Evolutionary conservation across 2,329 filamentous ascomycete species (phyloP).

Genomic region (Ophiostoma ulmi): DNA sequence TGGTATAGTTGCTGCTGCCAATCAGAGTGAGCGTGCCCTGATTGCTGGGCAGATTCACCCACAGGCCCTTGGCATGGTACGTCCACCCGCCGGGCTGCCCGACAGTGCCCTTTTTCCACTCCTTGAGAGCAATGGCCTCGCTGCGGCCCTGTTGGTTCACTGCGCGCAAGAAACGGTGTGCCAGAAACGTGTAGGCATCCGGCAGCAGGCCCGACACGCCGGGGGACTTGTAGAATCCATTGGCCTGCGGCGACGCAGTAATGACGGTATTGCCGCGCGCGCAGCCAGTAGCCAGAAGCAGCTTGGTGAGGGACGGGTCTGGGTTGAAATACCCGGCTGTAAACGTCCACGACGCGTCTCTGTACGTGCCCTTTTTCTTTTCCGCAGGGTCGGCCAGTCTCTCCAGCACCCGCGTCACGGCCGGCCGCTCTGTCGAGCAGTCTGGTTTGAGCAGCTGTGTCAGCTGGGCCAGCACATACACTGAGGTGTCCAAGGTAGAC

Average conservation of each 20-base stretch:
- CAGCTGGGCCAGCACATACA: constrained; percentile 85
- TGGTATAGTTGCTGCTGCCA: constrained; percentile 93
- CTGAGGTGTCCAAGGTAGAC: constrained; percentile 53
- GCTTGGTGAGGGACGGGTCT: constrained; percentile 71
- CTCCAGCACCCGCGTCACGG: constrained; percentile 67
- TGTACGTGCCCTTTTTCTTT: constrained; percentile 42
- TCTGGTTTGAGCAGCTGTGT: constrained; percentile 76
- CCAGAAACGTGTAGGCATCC: constrained; percentile 84
- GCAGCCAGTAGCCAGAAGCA: constrained; percentile 65
- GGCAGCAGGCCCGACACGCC: constrained; percentile 88
- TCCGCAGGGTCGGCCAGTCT: constrained; percentile 53
- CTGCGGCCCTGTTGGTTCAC: constrained; percentile 44
- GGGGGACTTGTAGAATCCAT: constrained; percentile 86
- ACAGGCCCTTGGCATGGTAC: constrained; percentile 94
- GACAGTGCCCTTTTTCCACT: constrained; percentile 81
- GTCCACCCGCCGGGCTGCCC: constrained; percentile 85
- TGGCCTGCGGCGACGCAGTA: constrained; percentile 87
- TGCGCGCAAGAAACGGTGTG: constrained; percentile 69
- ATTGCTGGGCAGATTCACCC: constrained; percentile 69
- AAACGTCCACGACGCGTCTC: constrained; percentile 81
- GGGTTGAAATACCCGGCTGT: constrained; percentile 99
- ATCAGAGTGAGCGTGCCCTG: constrained; percentile 71
- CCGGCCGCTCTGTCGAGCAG: constrained; percentile 82
- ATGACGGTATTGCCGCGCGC: constrained; percentile 73
- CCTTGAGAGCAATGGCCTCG: constrained; percentile 65